phyloP scores from a whole-genome alignment of 1,284 basidiomycete species.

The Wolfiporia cocos region DNA sequence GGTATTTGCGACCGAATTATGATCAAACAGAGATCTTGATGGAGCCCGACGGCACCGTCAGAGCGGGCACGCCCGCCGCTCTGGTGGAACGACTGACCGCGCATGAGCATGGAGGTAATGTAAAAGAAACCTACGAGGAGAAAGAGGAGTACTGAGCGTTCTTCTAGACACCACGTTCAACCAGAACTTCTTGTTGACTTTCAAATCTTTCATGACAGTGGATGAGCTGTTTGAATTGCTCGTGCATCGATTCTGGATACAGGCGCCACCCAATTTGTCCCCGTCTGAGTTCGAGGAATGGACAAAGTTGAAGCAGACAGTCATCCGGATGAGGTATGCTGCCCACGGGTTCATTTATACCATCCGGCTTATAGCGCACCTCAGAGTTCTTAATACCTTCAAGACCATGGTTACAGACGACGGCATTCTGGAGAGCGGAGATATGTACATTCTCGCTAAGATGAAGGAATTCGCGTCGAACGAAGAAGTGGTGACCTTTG shows the following conservation, averaged over 20 bases:
- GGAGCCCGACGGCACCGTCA: slow-evolving; percentile 77
- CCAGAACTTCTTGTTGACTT: slow-evolving; percentile 94
- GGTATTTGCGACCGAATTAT: slow-evolving; percentile 84
- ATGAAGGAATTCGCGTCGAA: slow-evolving; percentile 74
- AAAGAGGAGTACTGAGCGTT: slow-evolving; percentile 2
- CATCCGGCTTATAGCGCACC: not conserved
- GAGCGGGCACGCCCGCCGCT: slow-evolving; percentile 83
- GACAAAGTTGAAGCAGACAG: slow-evolving; percentile 84
- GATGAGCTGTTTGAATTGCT: slow-evolving; percentile 86
- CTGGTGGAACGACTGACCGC: slow-evolving; percentile 88
- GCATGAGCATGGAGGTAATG: slow-evolving; percentile 76
- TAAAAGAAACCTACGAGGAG: not conserved
- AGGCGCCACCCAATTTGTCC: slow-evolving; percentile 67
- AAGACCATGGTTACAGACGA: slow-evolving; percentile 79
- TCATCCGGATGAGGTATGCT: slow-evolving; percentile 80
- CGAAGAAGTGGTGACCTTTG: slow-evolving; percentile 57
- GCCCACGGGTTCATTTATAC: not conserved
- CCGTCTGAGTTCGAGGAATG: slow-evolving; percentile 73
- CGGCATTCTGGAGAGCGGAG: slow-evolving; percentile 78
- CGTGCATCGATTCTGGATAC: slow-evolving; percentile 77
- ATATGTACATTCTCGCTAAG: slow-evolving; percentile 67
- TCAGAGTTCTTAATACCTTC: slow-evolving; percentile 78
- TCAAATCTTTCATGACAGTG: slow-evolving; percentile 90
- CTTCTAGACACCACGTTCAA: slow-evolving; percentile 74
- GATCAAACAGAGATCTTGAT: slow-evolving; percentile 78